Evolutionary conservation across 768 basidiomycete species (phyloP).

Genomic region (Phlebiopsis flavidoalba): DNA sequence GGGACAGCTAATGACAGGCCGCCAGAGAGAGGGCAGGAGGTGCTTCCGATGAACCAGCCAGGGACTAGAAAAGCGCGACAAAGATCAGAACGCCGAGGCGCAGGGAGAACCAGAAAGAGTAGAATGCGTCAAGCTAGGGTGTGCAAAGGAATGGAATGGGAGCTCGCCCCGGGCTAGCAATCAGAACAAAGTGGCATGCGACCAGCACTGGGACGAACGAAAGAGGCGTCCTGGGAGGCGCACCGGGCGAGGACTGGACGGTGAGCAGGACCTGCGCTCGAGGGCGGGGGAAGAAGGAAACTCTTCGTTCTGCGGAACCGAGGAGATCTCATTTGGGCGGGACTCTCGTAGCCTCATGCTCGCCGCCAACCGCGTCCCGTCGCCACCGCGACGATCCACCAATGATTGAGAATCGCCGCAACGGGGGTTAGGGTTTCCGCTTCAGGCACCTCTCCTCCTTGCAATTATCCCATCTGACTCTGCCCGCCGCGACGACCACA

Average conservation of each 20-base stretch:
- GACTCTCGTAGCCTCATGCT: not conserved
- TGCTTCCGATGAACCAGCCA: not conserved
- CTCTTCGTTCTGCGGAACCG: not conserved
- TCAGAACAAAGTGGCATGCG: conserved; percentile 4
- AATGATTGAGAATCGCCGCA: not conserved
- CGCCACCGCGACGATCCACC: not conserved
- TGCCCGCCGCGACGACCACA: not conserved
- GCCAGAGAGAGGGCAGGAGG: not conserved
- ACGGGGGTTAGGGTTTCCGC: not conserved
- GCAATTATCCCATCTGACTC: not conserved
- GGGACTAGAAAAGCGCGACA: not conserved
- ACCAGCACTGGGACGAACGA: conserved; percentile 3
- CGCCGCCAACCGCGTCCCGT: not conserved
- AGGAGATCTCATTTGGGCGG: not conserved
- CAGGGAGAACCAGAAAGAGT: not conserved
- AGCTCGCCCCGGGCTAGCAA: conserved; percentile 4
- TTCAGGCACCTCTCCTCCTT: not conserved
- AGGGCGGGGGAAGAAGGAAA: not conserved
- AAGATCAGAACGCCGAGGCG: not conserved
- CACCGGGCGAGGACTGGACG: conserved; percentile 3
- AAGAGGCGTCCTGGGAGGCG: not conserved
- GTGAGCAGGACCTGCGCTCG: not conserved
- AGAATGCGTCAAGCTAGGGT: not conserved
- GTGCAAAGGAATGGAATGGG: not conserved
- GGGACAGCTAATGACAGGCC: too few species aligned